These are phyloP conservation scores for Petunia hybrid DNA, from an alignment of 305 asterid genomes.

Conservation along the genomic window DNA sequence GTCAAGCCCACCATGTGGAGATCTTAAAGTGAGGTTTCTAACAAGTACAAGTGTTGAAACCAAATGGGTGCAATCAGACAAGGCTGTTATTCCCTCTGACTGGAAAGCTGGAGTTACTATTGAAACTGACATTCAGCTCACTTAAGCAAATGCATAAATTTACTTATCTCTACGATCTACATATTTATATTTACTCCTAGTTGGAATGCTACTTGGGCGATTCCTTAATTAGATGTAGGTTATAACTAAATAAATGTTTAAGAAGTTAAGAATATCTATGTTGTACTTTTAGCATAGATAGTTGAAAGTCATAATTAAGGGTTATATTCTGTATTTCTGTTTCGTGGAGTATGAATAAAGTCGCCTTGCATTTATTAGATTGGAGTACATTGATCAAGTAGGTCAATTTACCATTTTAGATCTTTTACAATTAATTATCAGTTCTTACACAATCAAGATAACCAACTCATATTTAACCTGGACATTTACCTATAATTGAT, in stretches of 20 bases:
- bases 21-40: not conserved
- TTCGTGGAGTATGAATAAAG: not conserved
- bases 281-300: not conserved
- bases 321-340: not conserved
- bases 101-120: slow-evolving; percentile 7
- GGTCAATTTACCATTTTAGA: too few relatives aligned
- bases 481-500: too few relatives aligned
- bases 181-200: too few relatives aligned
- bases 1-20: not conserved
- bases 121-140: not conserved
- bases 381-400: too few relatives aligned
- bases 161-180: too few relatives aligned
- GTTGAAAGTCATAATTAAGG: not conserved
- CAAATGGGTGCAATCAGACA: not conserved
- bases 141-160: too few relatives aligned
- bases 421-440: not conserved
- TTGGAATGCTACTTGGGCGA: not conserved
- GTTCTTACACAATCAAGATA: too few relatives aligned
- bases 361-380: too few relatives aligned
- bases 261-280: not conserved
- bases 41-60: not conserved
- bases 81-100: not conserved
- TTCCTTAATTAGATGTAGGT: not conserved
- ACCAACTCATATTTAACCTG: too few relatives aligned
- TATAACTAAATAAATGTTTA: not conserved